Percentiles rank a stretch among this genome's conserved stretches.
phyloP scores from a whole-genome alignment of 2,329 filamentous ascomycete genomes.

The Podosphaera xanthii region DNA sequence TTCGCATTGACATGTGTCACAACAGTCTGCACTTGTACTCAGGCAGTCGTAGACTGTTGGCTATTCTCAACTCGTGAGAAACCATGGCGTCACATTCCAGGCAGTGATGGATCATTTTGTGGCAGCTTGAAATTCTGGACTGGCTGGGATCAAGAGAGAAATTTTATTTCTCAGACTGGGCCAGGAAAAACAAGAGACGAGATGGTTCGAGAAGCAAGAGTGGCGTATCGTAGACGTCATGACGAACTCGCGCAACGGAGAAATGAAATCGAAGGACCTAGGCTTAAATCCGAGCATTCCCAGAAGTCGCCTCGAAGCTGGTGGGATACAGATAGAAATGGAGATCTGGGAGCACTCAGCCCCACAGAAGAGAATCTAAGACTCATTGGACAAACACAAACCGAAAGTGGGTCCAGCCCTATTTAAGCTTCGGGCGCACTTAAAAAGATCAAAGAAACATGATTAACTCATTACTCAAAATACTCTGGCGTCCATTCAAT shows the following conservation, averaged over 20 bases:
- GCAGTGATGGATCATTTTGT: slow-evolving; percentile 19
- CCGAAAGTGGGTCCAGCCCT: neutral
- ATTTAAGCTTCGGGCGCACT: neutral
- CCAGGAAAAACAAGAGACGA: slow-evolving; percentile 28
- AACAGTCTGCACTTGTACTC: slow-evolving; percentile 35
- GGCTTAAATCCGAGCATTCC: slow-evolving; percentile 4
- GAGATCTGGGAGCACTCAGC: neutral
- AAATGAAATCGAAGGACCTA: slow-evolving; percentile 9
- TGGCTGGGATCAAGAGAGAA: slow-evolving; percentile 7
- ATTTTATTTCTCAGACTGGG: slow-evolving; percentile 16
- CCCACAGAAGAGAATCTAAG: neutral
- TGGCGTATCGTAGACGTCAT: slow-evolving; percentile 25
- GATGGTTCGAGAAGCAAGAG: slow-evolving; percentile 26
- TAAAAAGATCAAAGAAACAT: neutral
- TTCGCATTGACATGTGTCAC: slow-evolving; percentile 31
- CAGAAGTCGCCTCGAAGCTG: slow-evolving; percentile 9
- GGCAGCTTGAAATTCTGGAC: slow-evolving; percentile 17
- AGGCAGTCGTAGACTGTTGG: slow-evolving; percentile 43
- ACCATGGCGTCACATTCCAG: slow-evolving; percentile 39
- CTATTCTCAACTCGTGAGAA: slow-evolving; percentile 49
- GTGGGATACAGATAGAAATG: slow-evolving; percentile 14
- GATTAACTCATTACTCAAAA: too few species aligned
- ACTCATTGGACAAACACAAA: neutral
- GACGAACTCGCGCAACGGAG: slow-evolving; percentile 22
- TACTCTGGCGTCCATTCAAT: too few species aligned